Evolutionary conservation across 805 yeast genomes (phyloP).

Genomic region (Candida maesae): DNA sequence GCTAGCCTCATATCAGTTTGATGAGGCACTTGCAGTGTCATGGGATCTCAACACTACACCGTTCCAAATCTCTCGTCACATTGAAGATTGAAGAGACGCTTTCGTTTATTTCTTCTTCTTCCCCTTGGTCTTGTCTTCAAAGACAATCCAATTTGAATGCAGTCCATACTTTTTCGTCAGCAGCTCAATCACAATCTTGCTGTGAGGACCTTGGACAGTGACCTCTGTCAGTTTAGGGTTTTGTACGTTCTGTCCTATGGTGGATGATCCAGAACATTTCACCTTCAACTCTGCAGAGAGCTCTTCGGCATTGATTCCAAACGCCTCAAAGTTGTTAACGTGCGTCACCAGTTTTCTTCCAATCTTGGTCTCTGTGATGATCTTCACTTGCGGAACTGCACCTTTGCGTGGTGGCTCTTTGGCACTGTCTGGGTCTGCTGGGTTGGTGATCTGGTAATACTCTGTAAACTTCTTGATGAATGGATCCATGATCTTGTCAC

Average conservation of each 20-base stretch:
- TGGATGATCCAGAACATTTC: slow-evolving; percentile 86
- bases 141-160: slow-evolving; percentile 59
- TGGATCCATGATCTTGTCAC: slow-evolving; percentile 39
- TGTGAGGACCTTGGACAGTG: slow-evolving; percentile 89
- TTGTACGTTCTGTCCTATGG: slow-evolving; percentile 57
- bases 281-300: slow-evolving; percentile 67
- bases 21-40: slow-evolving; percentile 10
- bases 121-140: slow-evolving; percentile 56
- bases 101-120: slow-evolving; percentile 43
- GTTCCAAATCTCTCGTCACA: not conserved
- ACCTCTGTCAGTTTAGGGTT: slow-evolving; percentile 62
- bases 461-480: slow-evolving; percentile 44
- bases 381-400: slow-evolving; percentile 56
- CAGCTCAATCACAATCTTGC: slow-evolving; percentile 53
- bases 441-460: slow-evolving; percentile 42
- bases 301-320: slow-evolving; percentile 56
- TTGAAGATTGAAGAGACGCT: no score
- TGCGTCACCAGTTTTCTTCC: slow-evolving; percentile 81
- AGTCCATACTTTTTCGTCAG: slow-evolving; percentile 58
- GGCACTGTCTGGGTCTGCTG: slow-evolving; percentile 36
- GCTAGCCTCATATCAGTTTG: not conserved
- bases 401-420: slow-evolving; percentile 50
- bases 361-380: slow-evolving; percentile 70
- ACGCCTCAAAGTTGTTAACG: slow-evolving; percentile 65
- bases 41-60: slow-evolving; percentile 2